Evolutionary conservation across 2,329 filamentous ascomycete genomes (phyloP).

Genomic region (Pyricularia pennisetigena): DNA sequence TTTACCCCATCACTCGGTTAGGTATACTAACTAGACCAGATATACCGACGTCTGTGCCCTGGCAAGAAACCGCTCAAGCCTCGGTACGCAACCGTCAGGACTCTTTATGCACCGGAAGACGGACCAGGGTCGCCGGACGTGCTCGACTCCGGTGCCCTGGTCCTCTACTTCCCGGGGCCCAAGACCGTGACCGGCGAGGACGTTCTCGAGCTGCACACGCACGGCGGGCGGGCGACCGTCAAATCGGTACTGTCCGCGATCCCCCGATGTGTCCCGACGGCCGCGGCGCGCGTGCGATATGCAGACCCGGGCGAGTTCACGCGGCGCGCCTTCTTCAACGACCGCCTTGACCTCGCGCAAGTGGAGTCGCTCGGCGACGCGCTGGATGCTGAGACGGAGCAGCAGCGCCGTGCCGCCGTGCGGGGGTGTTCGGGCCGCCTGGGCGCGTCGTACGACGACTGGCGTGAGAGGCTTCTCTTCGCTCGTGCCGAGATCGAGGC

Average conservation of each 20-base stretch:
- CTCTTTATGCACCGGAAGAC: conserved; percentile 48
- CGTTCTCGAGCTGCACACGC: conserved; percentile 86
- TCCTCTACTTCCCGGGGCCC: conserved; percentile 75
- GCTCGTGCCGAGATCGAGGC: conserved; percentile 90
- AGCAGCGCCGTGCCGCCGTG: conserved; percentile 81
- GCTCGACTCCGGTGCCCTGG: conserved; percentile 66
- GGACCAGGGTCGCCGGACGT: conserved; percentile 34
- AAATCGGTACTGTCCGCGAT: conserved; percentile 78
- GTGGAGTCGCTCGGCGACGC: conserved; percentile 57
- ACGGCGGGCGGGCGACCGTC: conserved; percentile 82
- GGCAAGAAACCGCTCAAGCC: conserved; percentile 31
- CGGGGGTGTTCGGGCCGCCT: conserved; percentile 63
- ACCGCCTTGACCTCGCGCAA: conserved; percentile 77
- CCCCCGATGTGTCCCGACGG: conserved; percentile 31
- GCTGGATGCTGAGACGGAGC: conserved; percentile 70
- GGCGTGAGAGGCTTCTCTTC: conserved; percentile 67
- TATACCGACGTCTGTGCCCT: conserved; percentile 43
- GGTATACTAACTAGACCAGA: conserved; percentile 19
- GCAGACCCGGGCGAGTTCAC: conserved; percentile 96
- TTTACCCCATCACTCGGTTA: background rate
- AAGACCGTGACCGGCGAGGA: conserved; percentile 87
- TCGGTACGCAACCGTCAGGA: conserved; percentile 60
- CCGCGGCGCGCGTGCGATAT: conserved; percentile 56
- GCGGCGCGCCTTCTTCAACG: conserved; percentile 79
- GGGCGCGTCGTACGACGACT: conserved; percentile 68